These are phyloP conservation scores for Arthrobotrys sinensis DNA, from an alignment of 2,329 filamentous ascomycete species.

Conservation along the genomic window DNA sequence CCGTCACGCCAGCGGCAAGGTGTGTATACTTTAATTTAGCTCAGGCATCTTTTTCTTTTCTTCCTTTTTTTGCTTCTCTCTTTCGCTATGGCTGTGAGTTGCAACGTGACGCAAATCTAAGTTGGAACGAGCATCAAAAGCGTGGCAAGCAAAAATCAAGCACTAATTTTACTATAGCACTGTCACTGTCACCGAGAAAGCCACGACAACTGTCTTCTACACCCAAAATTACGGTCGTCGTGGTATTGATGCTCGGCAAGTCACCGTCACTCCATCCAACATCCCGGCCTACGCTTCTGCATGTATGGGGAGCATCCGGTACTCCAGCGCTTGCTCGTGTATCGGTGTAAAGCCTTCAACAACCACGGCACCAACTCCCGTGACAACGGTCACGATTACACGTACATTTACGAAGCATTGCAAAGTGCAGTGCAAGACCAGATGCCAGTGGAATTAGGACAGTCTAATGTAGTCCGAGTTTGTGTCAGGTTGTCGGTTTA, in stretches of 20 bases:
- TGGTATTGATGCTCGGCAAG: background rate
- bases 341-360: background rate
- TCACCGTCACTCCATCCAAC: background rate
- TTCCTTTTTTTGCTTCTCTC: background rate
- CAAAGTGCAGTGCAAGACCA: conserved; percentile 1
- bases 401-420: background rate
- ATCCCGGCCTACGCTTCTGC: conserved; percentile 28
- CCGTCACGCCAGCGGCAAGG: conserved; percentile 13
- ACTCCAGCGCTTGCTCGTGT: conserved; percentile 38
- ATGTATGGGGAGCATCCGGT: conserved; percentile 13
- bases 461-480: no score
- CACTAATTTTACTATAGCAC: background rate
- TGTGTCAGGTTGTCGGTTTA: no score
- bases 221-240: background rate
- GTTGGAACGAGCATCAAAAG: background rate
- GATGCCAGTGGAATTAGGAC: background rate
- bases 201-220: background rate
- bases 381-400: background rate
- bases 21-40: background rate
- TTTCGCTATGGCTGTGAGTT: no score
- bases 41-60: no score
- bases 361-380: background rate
- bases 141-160: background rate
- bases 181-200: conserved; percentile 9
- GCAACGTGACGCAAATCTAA: background rate